Conservation (phyloP, 2,329 filamentous ascomycete genomes). For the Aspergillus jensenii region DNA sequence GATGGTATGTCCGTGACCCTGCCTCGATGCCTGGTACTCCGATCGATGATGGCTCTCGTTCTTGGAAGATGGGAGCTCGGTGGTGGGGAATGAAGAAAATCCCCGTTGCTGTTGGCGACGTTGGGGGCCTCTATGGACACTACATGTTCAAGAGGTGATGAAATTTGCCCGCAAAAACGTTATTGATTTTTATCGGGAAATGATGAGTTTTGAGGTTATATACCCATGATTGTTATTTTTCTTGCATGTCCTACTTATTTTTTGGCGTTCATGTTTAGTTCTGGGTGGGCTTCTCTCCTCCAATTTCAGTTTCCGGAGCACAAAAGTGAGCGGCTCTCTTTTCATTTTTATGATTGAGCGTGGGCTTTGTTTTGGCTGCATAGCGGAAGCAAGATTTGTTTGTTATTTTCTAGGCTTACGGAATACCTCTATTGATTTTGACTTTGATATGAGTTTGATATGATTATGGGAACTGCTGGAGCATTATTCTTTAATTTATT, state of each 20-base stretch:
- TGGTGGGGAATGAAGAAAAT: conserved; percentile 81
- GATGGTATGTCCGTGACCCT: conserved; percentile 61
- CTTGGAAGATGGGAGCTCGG: conserved; percentile 82
- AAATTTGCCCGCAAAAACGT: conserved; percentile 15
- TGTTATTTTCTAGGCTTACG: conserved; percentile 10
- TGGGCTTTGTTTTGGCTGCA: conserved; percentile 21
- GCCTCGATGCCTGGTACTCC: conserved; percentile 31
- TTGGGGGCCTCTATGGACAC: conserved; percentile 59
- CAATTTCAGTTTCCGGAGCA: conserved; percentile 12
- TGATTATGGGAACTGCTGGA: neutral
- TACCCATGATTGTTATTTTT: conserved; percentile 4
- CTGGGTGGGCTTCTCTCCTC: conserved; percentile 15
- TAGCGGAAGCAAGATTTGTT: conserved; percentile 18
- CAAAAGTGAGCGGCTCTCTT: conserved; percentile 15
- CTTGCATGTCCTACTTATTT: conserved; percentile 11
- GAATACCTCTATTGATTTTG: conserved; percentile 6
- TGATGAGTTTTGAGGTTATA: conserved; percentile 15
- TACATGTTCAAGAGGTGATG: conserved; percentile 59
- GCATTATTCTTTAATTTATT: neutral
- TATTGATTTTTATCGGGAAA: conserved; percentile 10
- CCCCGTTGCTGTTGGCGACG: conserved; percentile 55
- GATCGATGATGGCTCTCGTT: conserved; percentile 58
- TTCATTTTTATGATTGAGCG: conserved; percentile 14
- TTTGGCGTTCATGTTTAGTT: conserved; percentile 7
- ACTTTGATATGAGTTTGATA: neutral